A percentile compares a stretch with the other conserved stretches of the same genome.
These are phyloP conservation scores for Hortiboletus campestris DNA, from an alignment of 768 basidiomycete genomes.

Conservation along the genomic window DNA sequence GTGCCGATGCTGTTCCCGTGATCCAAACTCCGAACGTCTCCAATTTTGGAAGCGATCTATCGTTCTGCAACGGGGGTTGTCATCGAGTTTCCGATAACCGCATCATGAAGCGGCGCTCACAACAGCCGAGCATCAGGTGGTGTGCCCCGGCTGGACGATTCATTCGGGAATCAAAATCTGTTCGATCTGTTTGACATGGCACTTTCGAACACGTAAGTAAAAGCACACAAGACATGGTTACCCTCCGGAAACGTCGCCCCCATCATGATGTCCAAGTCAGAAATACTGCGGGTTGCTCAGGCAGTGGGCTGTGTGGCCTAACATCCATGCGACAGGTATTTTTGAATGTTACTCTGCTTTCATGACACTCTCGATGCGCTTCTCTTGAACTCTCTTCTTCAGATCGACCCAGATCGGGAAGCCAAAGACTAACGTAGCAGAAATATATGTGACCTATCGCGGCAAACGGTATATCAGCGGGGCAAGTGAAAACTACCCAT, in stretches of 20 bases:
- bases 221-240: neutral
- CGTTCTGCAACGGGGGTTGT: too few relatives aligned
- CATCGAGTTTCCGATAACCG: neutral
- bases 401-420: slow-evolving; percentile 54
- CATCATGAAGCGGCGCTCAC: neutral
- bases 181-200: too few relatives aligned
- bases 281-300: neutral
- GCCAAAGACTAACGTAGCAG: slow-evolving; percentile 51
- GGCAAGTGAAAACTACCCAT: neutral
- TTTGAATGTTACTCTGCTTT: slow-evolving; percentile 50
- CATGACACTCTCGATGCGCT: slow-evolving; percentile 78
- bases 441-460: slow-evolving; percentile 51
- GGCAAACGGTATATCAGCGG: neutral
- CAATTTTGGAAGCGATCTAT: too few relatives aligned
- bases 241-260: neutral
- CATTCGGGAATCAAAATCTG: neutral
- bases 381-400: slow-evolving; percentile 56
- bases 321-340: neutral
- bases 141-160: too few relatives aligned
- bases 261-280: neutral
- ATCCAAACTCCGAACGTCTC: too few relatives aligned
- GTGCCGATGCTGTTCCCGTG: too few relatives aligned
- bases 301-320: neutral
- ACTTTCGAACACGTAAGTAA: neutral
- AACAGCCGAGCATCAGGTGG: neutral